These are phyloP conservation scores for Gynandropsis gynandra DNA, from an alignment of 345 rosid species.

Conservation along the genomic window DNA sequence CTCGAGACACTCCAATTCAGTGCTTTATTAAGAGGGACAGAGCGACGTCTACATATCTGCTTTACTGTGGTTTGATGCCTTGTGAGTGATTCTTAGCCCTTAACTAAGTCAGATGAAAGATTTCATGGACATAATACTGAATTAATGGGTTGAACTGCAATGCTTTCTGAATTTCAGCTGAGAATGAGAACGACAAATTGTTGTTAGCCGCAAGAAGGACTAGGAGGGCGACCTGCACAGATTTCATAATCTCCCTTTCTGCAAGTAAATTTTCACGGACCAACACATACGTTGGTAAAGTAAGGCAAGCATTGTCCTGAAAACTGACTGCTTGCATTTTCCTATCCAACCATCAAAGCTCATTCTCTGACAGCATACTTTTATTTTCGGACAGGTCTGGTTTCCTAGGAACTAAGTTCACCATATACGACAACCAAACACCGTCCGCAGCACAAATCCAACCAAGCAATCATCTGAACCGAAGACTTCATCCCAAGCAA, in stretches of 20 bases:
- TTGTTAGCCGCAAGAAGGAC: conserved; percentile 77
- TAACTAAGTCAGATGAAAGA: neutral
- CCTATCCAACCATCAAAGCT: neutral
- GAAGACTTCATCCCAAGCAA: conserved; percentile 64
- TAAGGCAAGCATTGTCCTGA: conserved; percentile 45
- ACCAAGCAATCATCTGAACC: conserved; percentile 26
- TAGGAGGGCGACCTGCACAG: conserved; percentile 78
- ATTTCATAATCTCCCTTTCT: conserved; percentile 62
- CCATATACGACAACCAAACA: conserved; percentile 62
- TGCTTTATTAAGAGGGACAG: conserved; percentile 85
- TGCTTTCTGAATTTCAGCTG: conserved; percentile 47
- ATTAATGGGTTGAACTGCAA: conserved; percentile 2
- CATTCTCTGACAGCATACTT: neutral
- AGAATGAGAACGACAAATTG: conserved; percentile 56
- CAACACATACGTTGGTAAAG: conserved; percentile 66
- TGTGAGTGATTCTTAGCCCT: conserved; percentile 47
- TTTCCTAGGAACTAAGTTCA: conserved; percentile 89
- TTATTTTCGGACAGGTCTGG: conserved; percentile 58
- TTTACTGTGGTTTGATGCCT: conserved; percentile 76
- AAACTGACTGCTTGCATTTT: neutral
- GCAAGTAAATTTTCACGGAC: conserved; percentile 70
- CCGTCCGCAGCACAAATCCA: conserved; percentile 39
- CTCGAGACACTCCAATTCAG: conserved; percentile 71
- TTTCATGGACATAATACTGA: neutral
- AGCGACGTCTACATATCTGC: conserved; percentile 57